These are phyloP conservation scores for Rhizopus sp. DNA, from an alignment of 371 early-diverging fungal species.

Conservation along the genomic window DNA sequence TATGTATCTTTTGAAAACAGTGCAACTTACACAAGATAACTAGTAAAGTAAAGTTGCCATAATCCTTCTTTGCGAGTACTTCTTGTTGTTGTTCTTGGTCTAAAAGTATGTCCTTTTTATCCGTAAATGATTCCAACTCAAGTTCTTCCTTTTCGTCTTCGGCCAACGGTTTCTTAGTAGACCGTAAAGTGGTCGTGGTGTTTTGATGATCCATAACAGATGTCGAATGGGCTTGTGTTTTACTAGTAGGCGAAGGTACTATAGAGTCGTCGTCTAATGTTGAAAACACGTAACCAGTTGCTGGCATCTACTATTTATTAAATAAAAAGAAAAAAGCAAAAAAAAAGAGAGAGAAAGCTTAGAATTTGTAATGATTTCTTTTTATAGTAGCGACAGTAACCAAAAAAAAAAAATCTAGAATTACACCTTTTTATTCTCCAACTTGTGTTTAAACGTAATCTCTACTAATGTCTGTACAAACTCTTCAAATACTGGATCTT, in stretches of 20 bases:
- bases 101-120: constrained; percentile 1
- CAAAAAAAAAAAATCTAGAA: neutral
- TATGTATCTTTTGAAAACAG: neutral
- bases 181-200: constrained; percentile 32
- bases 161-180: constrained; percentile 26
- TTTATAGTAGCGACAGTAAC: no score
- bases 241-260: constrained; percentile 15
- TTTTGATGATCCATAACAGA: constrained; percentile 42
- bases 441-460: constrained; percentile 21
- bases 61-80: constrained; percentile 46
- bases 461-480: constrained; percentile 24
- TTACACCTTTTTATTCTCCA: neutral
- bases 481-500: constrained; percentile 24
- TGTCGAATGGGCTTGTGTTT: constrained; percentile 11
- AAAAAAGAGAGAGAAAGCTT: neutral
- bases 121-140: constrained; percentile 28
- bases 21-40: constrained; percentile 64
- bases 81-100: constrained; percentile 12
- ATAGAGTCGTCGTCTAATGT: constrained; percentile 44
- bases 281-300: constrained; percentile 40
- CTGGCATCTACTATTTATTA: constrained; percentile 19
- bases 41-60: constrained; percentile 66
- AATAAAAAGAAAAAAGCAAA: neutral
- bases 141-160: constrained; percentile 42
- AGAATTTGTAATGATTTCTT: neutral